These are phyloP conservation scores for Aspergillus udagawae DNA, from an alignment of 2,329 filamentous ascomycete genomes.

Conservation along the genomic window DNA sequence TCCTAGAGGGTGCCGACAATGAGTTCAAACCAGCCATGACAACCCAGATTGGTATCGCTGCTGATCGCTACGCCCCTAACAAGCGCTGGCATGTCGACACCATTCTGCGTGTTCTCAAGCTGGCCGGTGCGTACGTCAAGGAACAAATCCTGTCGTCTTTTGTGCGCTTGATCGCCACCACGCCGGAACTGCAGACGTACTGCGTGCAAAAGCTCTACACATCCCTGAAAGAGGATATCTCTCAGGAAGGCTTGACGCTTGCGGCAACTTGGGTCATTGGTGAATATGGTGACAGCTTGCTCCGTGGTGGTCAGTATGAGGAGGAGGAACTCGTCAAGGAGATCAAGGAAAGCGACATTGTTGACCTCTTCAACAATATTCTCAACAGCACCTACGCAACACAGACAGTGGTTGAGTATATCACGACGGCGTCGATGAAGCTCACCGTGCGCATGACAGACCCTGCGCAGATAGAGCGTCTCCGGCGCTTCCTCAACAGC, in stretches of 20 bases:
- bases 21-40: slow-evolving; percentile 99
- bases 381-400: slow-evolving; percentile 92
- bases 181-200: slow-evolving; percentile 91
- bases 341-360: slow-evolving; percentile 82
- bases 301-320: slow-evolving; percentile 86
- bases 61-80: slow-evolving; percentile 91
- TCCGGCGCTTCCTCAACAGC: slow-evolving; percentile 71
- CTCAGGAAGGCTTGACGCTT: slow-evolving; percentile 89
- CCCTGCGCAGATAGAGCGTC: slow-evolving; percentile 76
- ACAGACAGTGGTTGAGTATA: slow-evolving; percentile 90
- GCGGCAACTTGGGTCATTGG: slow-evolving; percentile 97
- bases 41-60: slow-evolving; percentile 93
- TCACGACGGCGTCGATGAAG: slow-evolving; percentile 91
- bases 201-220: slow-evolving; percentile 92
- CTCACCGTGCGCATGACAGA: slow-evolving; percentile 84
- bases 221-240: slow-evolving; percentile 91
- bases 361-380: slow-evolving; percentile 89
- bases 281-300: slow-evolving; percentile 88
- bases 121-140: slow-evolving; percentile 95
- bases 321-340: slow-evolving; percentile 82
- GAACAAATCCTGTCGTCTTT: slow-evolving; percentile 97
- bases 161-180: slow-evolving; percentile 90
- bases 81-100: slow-evolving; percentile 99
- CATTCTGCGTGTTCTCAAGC: slow-evolving; percentile 86
- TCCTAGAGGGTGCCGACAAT: slow-evolving; percentile 94